A percentile compares a stretch with the other conserved stretches of the same genome.
These are phyloP conservation scores for Cenchrus fungigraminus DNA, from an alignment of 176 grass and related monocot species.

Conservation along the genomic window DNA sequence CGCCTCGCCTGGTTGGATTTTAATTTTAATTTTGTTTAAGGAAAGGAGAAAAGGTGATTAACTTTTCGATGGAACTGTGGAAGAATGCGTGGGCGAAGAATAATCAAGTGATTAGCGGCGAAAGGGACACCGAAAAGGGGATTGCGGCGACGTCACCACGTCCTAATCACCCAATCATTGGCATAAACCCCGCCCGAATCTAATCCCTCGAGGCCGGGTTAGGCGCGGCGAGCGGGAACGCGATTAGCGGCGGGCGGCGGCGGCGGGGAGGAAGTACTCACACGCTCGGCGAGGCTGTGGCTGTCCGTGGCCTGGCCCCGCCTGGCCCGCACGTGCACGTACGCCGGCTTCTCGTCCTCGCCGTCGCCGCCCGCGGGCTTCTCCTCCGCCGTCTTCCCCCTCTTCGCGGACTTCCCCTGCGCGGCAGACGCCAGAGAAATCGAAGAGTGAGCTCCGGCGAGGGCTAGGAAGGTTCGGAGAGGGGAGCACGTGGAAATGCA, in stretches of 20 bases:
- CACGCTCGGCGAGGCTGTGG: conserved; percentile 88
- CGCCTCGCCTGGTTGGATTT: conserved; percentile 57
- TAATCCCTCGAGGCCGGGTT: background rate
- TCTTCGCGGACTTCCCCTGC: conserved; percentile 63
- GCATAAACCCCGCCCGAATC: conserved; percentile 21
- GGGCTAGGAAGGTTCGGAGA: background rate
- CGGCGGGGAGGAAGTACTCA: conserved; percentile 29
- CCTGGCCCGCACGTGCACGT: conserved; percentile 81
- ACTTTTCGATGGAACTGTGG: background rate
- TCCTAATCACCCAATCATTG: conserved; percentile 64
- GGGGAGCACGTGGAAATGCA: background rate
- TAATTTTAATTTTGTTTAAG: background rate
- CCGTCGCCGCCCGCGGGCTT: conserved; percentile 38
- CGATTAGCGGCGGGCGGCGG: conserved; percentile 7
- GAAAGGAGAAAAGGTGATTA: background rate
- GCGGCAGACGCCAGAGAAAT: background rate
- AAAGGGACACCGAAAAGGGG: conserved; percentile 39
- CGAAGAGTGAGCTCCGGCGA: background rate
- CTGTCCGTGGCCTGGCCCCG: conserved; percentile 83
- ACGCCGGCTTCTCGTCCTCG: conserved; percentile 68
- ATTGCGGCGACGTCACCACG: conserved; percentile 17
- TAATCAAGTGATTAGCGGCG: conserved; percentile 37
- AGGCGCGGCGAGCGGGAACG: background rate
- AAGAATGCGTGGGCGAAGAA: background rate
- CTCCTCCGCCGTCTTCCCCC: conserved; percentile 54